A percentile compares a stretch with the other conserved stretches of the same genome.
Conservation (phyloP, 2,329 filamentous ascomycete species). For the Trichoderma aggressivum region DNA sequence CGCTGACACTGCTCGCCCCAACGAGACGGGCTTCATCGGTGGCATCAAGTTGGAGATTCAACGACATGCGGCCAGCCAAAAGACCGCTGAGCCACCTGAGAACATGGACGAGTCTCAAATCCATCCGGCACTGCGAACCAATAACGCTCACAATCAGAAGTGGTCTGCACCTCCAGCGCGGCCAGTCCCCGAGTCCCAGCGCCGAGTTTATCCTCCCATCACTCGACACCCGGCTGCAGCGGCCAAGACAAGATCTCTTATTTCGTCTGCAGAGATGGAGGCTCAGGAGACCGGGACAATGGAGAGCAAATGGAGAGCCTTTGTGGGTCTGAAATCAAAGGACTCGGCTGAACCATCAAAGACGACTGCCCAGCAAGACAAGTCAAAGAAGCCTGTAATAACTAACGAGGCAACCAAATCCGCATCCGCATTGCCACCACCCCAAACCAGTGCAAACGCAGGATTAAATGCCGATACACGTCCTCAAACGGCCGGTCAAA, state of each 20-base stretch:
- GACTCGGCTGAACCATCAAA: constrained; percentile 5
- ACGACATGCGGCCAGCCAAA: constrained; percentile 33
- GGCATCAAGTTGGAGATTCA: constrained; percentile 41
- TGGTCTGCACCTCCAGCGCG: constrained; percentile 27
- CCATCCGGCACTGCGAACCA: constrained; percentile 36
- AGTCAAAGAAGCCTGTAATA: not conserved
- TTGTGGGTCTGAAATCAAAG: constrained; percentile 27
- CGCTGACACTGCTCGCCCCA: constrained; percentile 26
- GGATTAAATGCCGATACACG: not conserved
- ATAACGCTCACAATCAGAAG: constrained; percentile 24
- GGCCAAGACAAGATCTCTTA: constrained; percentile 27
- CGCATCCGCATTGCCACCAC: not conserved
- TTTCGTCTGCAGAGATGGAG: constrained; percentile 29
- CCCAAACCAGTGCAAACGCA: not conserved
- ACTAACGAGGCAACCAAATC: not conserved
- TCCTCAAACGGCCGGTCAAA: not conserved
- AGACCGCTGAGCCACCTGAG: constrained; percentile 26
- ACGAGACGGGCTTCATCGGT: constrained; percentile 39
- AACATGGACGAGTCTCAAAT: constrained; percentile 28
- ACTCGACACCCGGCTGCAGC: constrained; percentile 31
- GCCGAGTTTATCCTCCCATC: constrained; percentile 37
- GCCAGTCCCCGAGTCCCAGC: constrained; percentile 25
- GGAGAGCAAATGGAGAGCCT: constrained; percentile 30
- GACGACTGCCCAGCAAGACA: not conserved
- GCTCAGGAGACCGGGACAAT: constrained; percentile 34